Evolutionary conservation across 768 basidiomycete species (phyloP).

Genomic region (Podaxis sp.): DNA sequence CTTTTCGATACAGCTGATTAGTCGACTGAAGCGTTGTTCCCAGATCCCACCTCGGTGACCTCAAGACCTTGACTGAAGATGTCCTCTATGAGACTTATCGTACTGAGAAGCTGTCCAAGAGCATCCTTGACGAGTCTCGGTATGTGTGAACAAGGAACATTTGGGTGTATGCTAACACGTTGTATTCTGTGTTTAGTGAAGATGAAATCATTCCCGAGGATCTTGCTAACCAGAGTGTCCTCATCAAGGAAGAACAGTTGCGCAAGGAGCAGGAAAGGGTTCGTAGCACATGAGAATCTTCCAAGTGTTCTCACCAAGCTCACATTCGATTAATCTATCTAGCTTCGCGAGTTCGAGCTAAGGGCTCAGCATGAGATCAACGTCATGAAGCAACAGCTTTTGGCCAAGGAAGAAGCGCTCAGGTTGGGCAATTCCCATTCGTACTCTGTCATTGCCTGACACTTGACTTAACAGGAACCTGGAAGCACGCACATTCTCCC

Average conservation of each 20-base stretch:
- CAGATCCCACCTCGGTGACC: slow-evolving; percentile 79
- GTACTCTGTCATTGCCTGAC: neutral
- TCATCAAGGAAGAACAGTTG: slow-evolving; percentile 89
- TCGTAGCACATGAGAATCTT: slow-evolving; percentile 5
- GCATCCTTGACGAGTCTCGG: slow-evolving; percentile 58
- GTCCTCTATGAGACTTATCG: slow-evolving; percentile 86
- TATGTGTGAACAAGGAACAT: slow-evolving; percentile 21
- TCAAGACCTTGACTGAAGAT: slow-evolving; percentile 83
- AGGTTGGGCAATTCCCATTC: slow-evolving; percentile 37
- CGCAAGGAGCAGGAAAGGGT: slow-evolving; percentile 86
- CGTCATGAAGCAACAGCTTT: slow-evolving; percentile 80
- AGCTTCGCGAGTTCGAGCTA: slow-evolving; percentile 84
- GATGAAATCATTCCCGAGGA: slow-evolving; percentile 83
- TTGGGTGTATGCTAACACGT: neutral
- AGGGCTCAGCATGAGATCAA: slow-evolving; percentile 86
- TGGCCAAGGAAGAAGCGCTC: slow-evolving; percentile 84
- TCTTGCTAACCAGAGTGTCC: slow-evolving; percentile 79
- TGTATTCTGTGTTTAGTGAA: slow-evolving; percentile 34
- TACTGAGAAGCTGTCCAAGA: slow-evolving; percentile 83
- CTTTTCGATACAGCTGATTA: slow-evolving; percentile 24
- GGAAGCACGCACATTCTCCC: slow-evolving; percentile 14
- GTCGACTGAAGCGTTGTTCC: slow-evolving; percentile 1
- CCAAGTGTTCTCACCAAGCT: neutral
- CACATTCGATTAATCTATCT: slow-evolving; percentile 11
- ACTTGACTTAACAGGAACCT: slow-evolving; percentile 9